Evolutionary conservation across 306 rosid genomes (phyloP), one percentile per base, ranked within the genome.

Genomic region (Dryas octopetala): DNA sequence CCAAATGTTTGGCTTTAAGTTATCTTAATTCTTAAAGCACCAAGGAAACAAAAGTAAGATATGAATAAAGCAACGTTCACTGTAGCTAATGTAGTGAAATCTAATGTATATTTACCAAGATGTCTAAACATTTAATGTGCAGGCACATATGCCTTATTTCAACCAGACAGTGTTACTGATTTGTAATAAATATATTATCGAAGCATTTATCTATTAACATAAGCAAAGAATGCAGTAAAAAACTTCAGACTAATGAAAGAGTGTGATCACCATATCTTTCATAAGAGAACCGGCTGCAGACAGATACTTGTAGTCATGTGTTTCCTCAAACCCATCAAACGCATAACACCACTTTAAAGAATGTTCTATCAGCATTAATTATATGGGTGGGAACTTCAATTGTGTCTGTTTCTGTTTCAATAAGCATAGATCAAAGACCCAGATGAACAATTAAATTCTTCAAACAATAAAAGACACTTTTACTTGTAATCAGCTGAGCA

Each of bases 221-320:
- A 51, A 17, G n/a, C 28, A 55, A 67, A 67, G 44, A 47, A 46
- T 28, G 3, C 23, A 11, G 17, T 32, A 47, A 46, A 61, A 78
- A 69, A 70, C 44, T 58, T 60, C 48, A 66, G 50, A 64, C 55
- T 51, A 66, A 3, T 84, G 79, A 55, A 28, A 73, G 64, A 62
- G 71, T 48, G 53, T 26, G 71, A 81, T 81, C 81, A 94, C 98
- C 98, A 90, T 91, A 28, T 82, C 83, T 89, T 95, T 95, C 89
- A 87, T 81, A 81, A 91, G 94, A 74, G 93, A 91, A 79, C 96
- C 97, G 86, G 97, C 91, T 60, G 95, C 93, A 74, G 97, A 91
- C 67, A 91, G 78, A 82, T 86, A 95, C 80, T 85, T 90, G 79
- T 85, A 86, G 80, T 89, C 89, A 45, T 85, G 87, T 77, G 95